Evolutionary conservation across 2,329 filamentous ascomycete species (phyloP).

Genomic region (Akanthomyces lecanii): DNA sequence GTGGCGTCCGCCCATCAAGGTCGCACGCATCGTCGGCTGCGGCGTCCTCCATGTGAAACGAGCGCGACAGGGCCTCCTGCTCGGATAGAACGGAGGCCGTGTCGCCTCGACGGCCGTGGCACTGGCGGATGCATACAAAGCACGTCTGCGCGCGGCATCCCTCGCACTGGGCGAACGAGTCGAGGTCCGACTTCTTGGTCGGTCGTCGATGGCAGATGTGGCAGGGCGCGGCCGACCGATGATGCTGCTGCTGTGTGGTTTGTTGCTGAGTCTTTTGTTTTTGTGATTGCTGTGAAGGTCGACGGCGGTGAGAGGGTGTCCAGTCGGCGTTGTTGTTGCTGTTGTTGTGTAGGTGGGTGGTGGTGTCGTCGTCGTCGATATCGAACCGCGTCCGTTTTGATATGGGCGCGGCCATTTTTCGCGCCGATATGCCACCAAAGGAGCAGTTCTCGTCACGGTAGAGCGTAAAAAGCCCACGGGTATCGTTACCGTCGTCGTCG

Average conservation of each 20-base stretch:
- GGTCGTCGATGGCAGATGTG: conserved; percentile 65
- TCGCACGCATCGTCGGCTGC: conserved; percentile 28
- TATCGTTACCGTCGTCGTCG: conserved; percentile 1
- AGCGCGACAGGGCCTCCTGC: conserved; percentile 37
- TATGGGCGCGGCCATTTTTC: conserved; percentile 11
- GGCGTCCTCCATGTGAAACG: conserved; percentile 49
- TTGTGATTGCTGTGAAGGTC: not conserved
- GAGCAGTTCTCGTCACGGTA: not conserved
- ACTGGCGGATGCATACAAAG: conserved; percentile 65
- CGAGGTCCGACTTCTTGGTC: conserved; percentile 60
- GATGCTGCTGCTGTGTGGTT: not conserved
- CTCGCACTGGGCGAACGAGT: conserved; percentile 61
- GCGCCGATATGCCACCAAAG: not conserved
- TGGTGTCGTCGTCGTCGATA: not conserved
- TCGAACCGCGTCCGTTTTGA: conserved; percentile 9
- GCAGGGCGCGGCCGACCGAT: conserved; percentile 42
- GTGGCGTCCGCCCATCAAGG: not conserved
- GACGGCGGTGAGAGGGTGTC: not conserved
- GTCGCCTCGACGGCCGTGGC: conserved; percentile 48
- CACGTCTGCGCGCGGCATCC: conserved; percentile 60
- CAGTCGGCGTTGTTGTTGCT: not conserved
- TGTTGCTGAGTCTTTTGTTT: not conserved
- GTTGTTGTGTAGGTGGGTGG: not conserved
- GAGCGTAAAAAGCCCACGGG: not conserved
- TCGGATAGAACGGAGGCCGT: conserved; percentile 26